Base-by-base conservation (phyloP, 176 grass and related monocot genomes). In the Aegilops longissima region DNA sequence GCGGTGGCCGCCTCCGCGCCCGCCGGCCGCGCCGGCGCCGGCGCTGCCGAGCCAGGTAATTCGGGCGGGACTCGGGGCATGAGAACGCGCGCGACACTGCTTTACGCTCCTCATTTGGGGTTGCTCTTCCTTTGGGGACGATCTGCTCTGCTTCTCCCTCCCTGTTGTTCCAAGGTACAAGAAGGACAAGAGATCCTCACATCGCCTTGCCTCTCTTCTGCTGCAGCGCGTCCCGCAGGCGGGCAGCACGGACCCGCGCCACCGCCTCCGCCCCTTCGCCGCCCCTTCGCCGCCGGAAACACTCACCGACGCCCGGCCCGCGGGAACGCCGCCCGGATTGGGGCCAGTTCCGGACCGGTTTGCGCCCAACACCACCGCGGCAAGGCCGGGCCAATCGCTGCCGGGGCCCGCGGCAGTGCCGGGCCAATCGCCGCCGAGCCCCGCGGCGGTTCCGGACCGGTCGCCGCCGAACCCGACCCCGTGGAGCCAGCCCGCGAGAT, bases 251-350 rank as follows among this genome's bases (percentile, higher is more conserved):
- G 91, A 73, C 44, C 71, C 77, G 61, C 81, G 73, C 39, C 33
- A 92, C 65, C 85, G 80, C 72, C 69, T 87, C 49, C 92, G 81
- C 61, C 81, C 90, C 59, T 89, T 84, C 61, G 65, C 88, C 64
- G 78, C 61, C 4, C n/a, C n/a, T 8, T 35, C 23, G 68, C 34
- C 70, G 39, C 89, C 77, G 74, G 87, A 85, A 33, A 9, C 85
- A 18, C 56, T 9, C 56, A 59, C 56, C 56, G 56, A 3, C 56
- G 56, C 17, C 7, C 56, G 56, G 18, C 18, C 56, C 14, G 21
- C 5, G 6, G 21, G 33, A 21, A 12, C 18, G 31, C 16, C 31
- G 66, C 14, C 4, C 8, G 31, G 66, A 18, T 44, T 44, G 30
- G 31, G 20, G 20, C 4, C 34, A 12, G 38, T 0, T 36, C 35